Base-by-base conservation (phyloP, 441 rosid species). In the Pelargonium myrrhifolium region DNA sequence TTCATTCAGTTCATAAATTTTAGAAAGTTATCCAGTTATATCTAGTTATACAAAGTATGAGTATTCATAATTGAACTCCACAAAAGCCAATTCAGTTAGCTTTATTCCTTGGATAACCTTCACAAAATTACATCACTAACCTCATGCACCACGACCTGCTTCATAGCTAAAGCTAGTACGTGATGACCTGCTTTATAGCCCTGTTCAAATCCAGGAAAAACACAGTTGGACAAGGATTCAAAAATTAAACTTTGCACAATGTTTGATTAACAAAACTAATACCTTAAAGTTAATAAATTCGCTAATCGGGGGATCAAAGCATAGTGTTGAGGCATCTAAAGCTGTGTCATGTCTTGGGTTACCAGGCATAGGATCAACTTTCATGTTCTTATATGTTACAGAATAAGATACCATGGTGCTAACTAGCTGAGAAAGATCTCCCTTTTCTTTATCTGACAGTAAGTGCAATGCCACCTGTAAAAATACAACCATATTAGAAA, bases 81-180 rank as follows among this genome's bases (percentile, higher is more conserved):
- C 24, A 17, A 53, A 53, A 53, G 60, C 60, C 60, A 56, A 56
- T n/a, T 20, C 28, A 56, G 28, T 11, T 6, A 9, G 28, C 61
- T 5, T 9, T 20, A 18, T 18, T 56, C 61, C 61, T 56, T 56
- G 14, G 22, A 56, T 61, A 61, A 14, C 42, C 6, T 69, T 5
- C 56, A 45, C 17, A n/a, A 56, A 69, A 69, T 43, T 12, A 58
- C 26, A 65, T 39, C 68, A 71, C 91, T 76, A 74, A 92, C 98
- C 89, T 94, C 99, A 69, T 92, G 98, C 75, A 84, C 79, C 80
- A 94, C 77, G 76, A 90, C 80, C 82, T 88, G 98, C 84, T 92
- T 94, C 92, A 85, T 81, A 18, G 95, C 85, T 49, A 84, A 65
- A 65, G 95, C 75, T 63, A 95, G 92, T 59, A 79, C 76, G 73